Evolutionary conservation across 2,329 filamentous ascomycete species (phyloP).

Genomic region (Pseudogymnoascus sp.): DNA sequence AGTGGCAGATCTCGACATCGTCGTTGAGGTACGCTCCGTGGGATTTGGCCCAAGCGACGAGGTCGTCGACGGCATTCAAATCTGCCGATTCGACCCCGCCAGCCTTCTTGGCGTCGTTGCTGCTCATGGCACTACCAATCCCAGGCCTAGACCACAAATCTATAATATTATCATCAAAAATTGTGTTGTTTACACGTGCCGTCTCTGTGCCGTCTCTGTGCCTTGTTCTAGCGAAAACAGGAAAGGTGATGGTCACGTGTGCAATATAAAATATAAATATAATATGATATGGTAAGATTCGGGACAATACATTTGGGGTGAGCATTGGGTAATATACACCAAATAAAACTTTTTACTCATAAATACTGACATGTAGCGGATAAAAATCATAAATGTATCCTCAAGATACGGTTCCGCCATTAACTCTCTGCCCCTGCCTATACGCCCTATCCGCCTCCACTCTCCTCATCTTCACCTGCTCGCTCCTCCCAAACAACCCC

Average conservation of each 20-base stretch:
- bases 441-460: conserved; percentile 30
- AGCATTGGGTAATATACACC: neutral
- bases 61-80: conserved; percentile 29
- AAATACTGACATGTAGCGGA: neutral
- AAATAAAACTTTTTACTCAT: neutral
- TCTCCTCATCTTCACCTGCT: conserved; percentile 44
- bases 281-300: neutral
- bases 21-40: conserved; percentile 44
- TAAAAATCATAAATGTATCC: neutral
- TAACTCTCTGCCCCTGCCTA: conserved; percentile 31
- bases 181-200: neutral
- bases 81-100: conserved; percentile 47
- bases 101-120: neutral
- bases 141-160: neutral
- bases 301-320: neutral
- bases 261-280: neutral
- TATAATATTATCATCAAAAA: neutral
- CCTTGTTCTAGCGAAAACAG: neutral
- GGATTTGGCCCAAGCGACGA: conserved; percentile 42
- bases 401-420: neutral
- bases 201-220: neutral
- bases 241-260: neutral
- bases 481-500: conserved; percentile 58
- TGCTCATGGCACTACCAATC: neutral
- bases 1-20: conserved; percentile 44